Base-by-base conservation (phyloP, 352 stramenopile species). In the Pythium aristosporum region DNA sequence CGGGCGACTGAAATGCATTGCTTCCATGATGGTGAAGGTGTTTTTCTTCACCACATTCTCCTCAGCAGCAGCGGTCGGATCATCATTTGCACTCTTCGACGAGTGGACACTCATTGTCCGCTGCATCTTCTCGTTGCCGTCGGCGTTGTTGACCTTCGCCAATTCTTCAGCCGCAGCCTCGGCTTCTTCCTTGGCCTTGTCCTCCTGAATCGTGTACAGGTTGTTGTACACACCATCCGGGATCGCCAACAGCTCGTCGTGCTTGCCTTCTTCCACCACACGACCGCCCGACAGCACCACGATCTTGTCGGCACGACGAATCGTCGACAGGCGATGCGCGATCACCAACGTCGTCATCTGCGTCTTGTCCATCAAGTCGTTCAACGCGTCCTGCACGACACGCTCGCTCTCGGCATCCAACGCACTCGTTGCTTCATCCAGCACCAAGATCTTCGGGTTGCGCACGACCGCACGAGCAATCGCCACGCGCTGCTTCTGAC, bases 141-240 rank as follows among this genome's bases (percentile, higher is more conserved):
- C 37, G 68, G 96, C 10, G 78, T 78, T 47, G 95, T 78, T 25
- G 86, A 89, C 37, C 89, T 92, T 34, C 73, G 89, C 30, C 96
- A 73, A n/a, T 75, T 74, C 20, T 59, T 61, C 10, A 74, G 79
- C 32, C 11, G 58, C 39, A 7, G 18, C 57, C 0, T 36, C 49
- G 2, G 9, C 58, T 13, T 51, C 58, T 20, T 51, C 36, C 34
- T 48, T 59, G 8, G 47, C 10, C 37, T 53, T 43, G 3, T 50
- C n/a, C 23, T 68, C 52, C 34, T 82, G 72, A 49, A 96, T 89
- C 41, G 76, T 85, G 55, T 95, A 86, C 59, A 88, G 73, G 20
- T 79, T 97, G 37, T 94, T 78, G 69, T 96, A 97, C 2, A 77
- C 54, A 23, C 70, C 73, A 18, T 83, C 72, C 47, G 96, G 75